phyloP scores from a whole-genome alignment of 2,329 filamentous ascomycete genomes.

The Chaetomiaceae sp. region DNA sequence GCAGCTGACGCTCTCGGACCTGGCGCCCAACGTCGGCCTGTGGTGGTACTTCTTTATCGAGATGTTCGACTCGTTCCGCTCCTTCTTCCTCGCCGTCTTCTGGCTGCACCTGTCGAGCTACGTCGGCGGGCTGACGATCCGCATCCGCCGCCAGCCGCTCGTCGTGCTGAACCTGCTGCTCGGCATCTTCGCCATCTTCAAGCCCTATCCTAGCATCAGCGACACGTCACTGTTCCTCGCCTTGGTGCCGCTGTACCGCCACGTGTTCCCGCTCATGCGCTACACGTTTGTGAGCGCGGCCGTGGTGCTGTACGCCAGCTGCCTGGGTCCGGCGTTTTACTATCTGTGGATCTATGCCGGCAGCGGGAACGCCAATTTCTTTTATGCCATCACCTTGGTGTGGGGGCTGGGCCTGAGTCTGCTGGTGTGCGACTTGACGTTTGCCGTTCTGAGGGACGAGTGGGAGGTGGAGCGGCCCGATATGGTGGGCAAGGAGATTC shows the following conservation, averaged over 20 bases:
- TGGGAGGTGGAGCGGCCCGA: slow-evolving; percentile 91
- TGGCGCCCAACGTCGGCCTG: slow-evolving; percentile 90
- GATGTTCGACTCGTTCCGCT: slow-evolving; percentile 97
- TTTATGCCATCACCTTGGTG: slow-evolving; percentile 98
- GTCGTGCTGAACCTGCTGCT: slow-evolving; percentile 80
- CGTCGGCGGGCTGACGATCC: slow-evolving; percentile 77
- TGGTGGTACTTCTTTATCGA: slow-evolving; percentile 99
- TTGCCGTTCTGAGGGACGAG: slow-evolving; percentile 85
- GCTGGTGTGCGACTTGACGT: slow-evolving; percentile 80
- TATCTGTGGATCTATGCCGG: slow-evolving; percentile 98
- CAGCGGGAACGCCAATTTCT: slow-evolving; percentile 97
- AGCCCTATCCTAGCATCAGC: slow-evolving; percentile 90
- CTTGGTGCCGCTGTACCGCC: slow-evolving; percentile 78
- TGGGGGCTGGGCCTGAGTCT: slow-evolving; percentile 90
- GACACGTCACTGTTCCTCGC: slow-evolving; percentile 84
- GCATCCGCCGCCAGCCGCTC: slow-evolving; percentile 78
- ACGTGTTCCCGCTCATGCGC: slow-evolving; percentile 87
- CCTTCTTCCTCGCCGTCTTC: slow-evolving; percentile 96
- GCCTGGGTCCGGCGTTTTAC: slow-evolving; percentile 92
- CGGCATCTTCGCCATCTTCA: slow-evolving; percentile 91
- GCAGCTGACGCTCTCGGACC: slow-evolving; percentile 81
- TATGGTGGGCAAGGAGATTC: slow-evolving; percentile 80
- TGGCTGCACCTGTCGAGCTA: slow-evolving; percentile 94
- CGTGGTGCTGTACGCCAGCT: slow-evolving; percentile 78
- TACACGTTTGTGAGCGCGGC: slow-evolving; percentile 86